These are phyloP conservation scores for Croton laevigatus DNA, from an alignment of 441 rosid species.

Conservation along the genomic window DNA sequence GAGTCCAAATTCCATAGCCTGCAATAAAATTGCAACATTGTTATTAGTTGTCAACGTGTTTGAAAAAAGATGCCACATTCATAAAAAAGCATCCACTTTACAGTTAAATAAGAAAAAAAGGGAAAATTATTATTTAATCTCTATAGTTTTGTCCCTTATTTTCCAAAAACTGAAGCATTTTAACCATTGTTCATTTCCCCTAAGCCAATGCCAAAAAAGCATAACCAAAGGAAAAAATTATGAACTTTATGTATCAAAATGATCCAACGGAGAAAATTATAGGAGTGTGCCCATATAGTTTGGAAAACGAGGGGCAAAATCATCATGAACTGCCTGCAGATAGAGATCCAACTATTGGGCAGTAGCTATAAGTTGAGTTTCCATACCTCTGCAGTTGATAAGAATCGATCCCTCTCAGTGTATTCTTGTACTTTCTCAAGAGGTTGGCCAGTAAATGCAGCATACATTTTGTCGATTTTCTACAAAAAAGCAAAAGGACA, in stretches of 20 bases:
- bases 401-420: conserved; percentile 83
- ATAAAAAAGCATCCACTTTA: not conserved
- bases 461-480: conserved; percentile 85
- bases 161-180: no score
- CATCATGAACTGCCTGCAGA: no score
- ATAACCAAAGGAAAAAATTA: no score
- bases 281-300: no score
- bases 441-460: conserved; percentile 87
- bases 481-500: conserved; percentile 32
- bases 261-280: no score
- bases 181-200: no score
- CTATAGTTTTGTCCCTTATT: no score
- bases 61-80: not conserved
- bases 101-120: not conserved
- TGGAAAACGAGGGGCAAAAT: no score
- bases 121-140: no score
- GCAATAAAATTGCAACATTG: conserved; percentile 23
- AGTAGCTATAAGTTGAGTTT: not conserved
- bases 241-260: no score
- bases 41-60: not conserved
- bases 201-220: no score
- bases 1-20: conserved; percentile 83
- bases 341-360: no score
- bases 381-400: conserved; percentile 81
- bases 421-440: conserved; percentile 78